Base-by-base conservation (phyloP, 1,284 basidiomycete species). In the Rhodofomes roseus region DNA sequence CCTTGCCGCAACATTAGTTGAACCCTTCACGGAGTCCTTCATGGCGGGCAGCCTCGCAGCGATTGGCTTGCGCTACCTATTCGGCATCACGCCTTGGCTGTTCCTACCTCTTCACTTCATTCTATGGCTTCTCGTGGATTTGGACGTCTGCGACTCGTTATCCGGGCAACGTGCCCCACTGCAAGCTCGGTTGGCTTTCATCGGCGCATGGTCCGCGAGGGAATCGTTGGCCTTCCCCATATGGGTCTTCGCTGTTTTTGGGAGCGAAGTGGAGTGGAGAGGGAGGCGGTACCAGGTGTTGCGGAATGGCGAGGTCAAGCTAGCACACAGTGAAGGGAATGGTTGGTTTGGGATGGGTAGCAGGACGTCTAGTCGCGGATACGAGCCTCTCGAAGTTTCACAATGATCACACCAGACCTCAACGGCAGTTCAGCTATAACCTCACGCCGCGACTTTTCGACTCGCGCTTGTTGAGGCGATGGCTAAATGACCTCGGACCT, bases 21-120 rank as follows among this genome's bases (percentile, higher is more conserved):
- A 98, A 72, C 95, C 96, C 1, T 84, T 96, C 69, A 96, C 94
- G 14, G 95, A 98, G 74, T 88, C 85, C 40, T 73, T 96, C 39
- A 72, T 93, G 18, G 78, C 89, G 31, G 87, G 90, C 18, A 57
- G 83, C 22, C 81, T 95, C 61, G 84, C 83, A 16, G 78, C 84
- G 20, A 75, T 81, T 62, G 83, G 87, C 51, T 68, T 87, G 54
- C 71, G 71, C n/a, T 78, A 80, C 61, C 75, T 93, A 20, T 75
- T 83, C 36, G 77, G 76, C 4, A 55, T 87, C 20, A 77, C 84
- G 0, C 67, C 72, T 5, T 82, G 79, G 75, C 62, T 90, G 4
- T 84, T 86, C 61, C 68, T 89, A 25, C 68, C 80, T 1, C 62
- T 85, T 0, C 86, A 89, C 66, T 83, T 84, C 67, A 53, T 73